A percentile compares a stretch with the other conserved stretches of the same genome.
Evolutionary conservation across 495 filamentous ascomycete species (phyloP).

Genomic region (Pseudomonodictys pantanalensis): DNA sequence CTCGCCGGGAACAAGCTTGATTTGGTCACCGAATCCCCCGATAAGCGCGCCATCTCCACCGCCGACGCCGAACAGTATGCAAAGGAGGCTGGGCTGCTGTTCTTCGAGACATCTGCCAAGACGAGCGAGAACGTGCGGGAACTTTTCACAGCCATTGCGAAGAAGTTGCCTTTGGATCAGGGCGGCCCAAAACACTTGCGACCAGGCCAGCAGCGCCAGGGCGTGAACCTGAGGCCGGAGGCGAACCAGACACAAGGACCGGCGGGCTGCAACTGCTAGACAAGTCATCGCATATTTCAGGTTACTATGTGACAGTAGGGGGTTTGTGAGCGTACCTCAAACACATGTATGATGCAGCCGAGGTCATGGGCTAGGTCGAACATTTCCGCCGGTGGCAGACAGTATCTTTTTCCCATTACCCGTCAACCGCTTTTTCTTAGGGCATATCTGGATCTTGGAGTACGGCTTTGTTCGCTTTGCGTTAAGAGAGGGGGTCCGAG

Average conservation of each 20-base stretch:
- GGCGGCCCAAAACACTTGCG: slow-evolving; percentile 80
- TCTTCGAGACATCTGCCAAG: slow-evolving; percentile 98
- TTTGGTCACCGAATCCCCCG: slow-evolving; percentile 81
- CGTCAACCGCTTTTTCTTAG: neutral
- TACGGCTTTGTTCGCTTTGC: slow-evolving; percentile 11
- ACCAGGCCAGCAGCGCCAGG: slow-evolving; percentile 65
- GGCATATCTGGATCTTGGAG: slow-evolving; percentile 20
- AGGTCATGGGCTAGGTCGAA: neutral
- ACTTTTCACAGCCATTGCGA: slow-evolving; percentile 95
- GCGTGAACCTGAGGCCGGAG: slow-evolving; percentile 78
- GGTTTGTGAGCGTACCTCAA: neutral
- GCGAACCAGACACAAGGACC: slow-evolving; percentile 70
- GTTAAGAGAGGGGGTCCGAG: slow-evolving; percentile 17
- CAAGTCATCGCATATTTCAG: neutral
- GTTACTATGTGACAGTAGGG: neutral
- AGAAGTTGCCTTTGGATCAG: slow-evolving; percentile 94
- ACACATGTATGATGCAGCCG: neutral
- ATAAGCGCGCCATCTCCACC: slow-evolving; percentile 85
- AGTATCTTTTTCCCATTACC: slow-evolving; percentile 7
- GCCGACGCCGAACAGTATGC: slow-evolving; percentile 94
- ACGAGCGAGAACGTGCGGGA: slow-evolving; percentile 93
- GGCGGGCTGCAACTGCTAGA: slow-evolving; percentile 73
- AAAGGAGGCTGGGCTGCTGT: slow-evolving; percentile 84
- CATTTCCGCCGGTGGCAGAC: neutral
- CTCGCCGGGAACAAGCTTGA: slow-evolving; percentile 97